Conservation (phyloP, 2,329 filamentous ascomycete species). For the Domatiomyces globalis region DNA sequence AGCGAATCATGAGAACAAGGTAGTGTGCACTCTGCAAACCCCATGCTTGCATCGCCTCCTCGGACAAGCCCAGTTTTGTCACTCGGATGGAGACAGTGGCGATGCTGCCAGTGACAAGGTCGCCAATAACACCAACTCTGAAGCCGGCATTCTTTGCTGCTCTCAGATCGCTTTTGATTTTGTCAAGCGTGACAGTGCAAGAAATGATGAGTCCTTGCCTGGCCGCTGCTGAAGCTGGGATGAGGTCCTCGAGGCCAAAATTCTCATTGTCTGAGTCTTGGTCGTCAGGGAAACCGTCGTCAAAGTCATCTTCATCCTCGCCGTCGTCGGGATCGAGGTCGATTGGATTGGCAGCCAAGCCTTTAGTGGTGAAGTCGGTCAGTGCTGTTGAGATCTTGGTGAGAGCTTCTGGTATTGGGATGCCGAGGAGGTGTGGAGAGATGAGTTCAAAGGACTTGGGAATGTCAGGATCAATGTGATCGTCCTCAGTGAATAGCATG, state of each 20-base stretch:
- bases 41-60: constrained; percentile 67
- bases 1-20: constrained; percentile 57
- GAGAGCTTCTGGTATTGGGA: constrained; percentile 14
- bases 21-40: constrained; percentile 52
- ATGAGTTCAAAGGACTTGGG: constrained; percentile 10
- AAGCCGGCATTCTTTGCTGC: constrained; percentile 52
- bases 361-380: constrained; percentile 7
- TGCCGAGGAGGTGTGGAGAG: constrained; percentile 19
- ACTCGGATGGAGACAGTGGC: constrained; percentile 57
- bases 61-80: constrained; percentile 55
- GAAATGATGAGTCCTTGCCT: background rate
- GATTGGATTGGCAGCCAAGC: constrained; percentile 1
- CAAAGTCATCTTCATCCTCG: constrained; percentile 21
- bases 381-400: constrained; percentile 20
- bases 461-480: constrained; percentile 20
- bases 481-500: constrained; percentile 32
- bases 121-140: constrained; percentile 49
- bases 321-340: constrained; percentile 21
- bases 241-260: constrained; percentile 8
- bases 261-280: constrained; percentile 22
- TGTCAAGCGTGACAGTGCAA: constrained; percentile 10
- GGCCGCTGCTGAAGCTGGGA: background rate
- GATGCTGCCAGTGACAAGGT: constrained; percentile 34
- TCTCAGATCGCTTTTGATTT: constrained; percentile 48
- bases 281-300: constrained; percentile 24